These are phyloP conservation scores for Prunus kanzakura DNA, from an alignment of 306 rosid genomes.

Conservation along the genomic window DNA sequence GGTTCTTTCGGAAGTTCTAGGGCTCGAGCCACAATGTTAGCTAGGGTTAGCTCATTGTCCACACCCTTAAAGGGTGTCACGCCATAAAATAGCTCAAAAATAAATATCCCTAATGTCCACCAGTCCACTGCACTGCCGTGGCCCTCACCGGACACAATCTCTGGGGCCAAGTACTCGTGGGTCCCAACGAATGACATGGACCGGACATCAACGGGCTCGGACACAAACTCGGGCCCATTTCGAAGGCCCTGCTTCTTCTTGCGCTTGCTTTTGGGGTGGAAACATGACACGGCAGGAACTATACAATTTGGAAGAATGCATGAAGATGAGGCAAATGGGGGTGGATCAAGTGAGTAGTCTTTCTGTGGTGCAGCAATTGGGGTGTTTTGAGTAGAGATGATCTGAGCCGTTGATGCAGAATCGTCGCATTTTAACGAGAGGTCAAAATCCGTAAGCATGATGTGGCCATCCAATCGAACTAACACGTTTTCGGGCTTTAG, in stretches of 20 bases:
- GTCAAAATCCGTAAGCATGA: slow-evolving; percentile 78
- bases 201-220: slow-evolving; percentile 61
- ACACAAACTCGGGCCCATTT: slow-evolving; percentile 49
- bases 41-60: slow-evolving; percentile 64
- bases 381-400: slow-evolving; percentile 30
- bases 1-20: slow-evolving; percentile 75
- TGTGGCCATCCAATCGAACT: slow-evolving; percentile 77
- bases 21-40: slow-evolving; percentile 74
- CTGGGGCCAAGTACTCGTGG: slow-evolving; percentile 67
- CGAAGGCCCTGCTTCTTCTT: slow-evolving; percentile 31
- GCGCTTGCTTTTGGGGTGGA: slow-evolving; percentile 48
- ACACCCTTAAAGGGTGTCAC: slow-evolving; percentile 69
- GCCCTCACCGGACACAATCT: slow-evolving; percentile 67
- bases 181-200: slow-evolving; percentile 81
- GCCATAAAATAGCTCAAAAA: slow-evolving; percentile 60
- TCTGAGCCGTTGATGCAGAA: slow-evolving; percentile 48
- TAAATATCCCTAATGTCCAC: slow-evolving; percentile 72
- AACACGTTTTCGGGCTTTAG: slow-evolving; percentile 77
- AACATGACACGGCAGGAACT: slow-evolving; percentile 60
- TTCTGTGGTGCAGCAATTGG: slow-evolving; percentile 20
- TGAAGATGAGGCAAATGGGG: slow-evolving; percentile 47
- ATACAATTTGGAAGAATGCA: slow-evolving; percentile 71
- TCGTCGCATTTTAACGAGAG: slow-evolving; percentile 54
- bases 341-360: slow-evolving; percentile 32
- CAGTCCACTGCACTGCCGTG: slow-evolving; percentile 84